These are phyloP conservation scores for Penicillium bialowiezense DNA, from an alignment of 495 filamentous ascomycete species.

Conservation along the genomic window DNA sequence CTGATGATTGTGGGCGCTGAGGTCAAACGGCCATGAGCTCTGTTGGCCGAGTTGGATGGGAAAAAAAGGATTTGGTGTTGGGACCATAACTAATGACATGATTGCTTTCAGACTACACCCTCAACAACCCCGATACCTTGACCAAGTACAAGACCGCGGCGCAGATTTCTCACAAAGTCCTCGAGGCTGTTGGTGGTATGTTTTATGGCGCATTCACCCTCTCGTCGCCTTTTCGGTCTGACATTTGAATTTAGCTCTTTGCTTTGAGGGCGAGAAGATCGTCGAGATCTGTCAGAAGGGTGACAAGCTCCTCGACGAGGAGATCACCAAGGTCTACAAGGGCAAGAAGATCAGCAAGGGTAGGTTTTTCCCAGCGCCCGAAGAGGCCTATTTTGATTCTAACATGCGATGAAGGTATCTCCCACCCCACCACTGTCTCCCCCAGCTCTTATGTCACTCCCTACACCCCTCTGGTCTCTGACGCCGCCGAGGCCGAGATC, in stretches of 20 bases:
- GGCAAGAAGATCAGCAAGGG: conserved; percentile 95
- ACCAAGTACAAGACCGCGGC: conserved; percentile 99
- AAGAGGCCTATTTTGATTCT: conserved; percentile 14
- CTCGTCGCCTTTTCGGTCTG: conserved; percentile 12
- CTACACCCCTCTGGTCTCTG: conserved; percentile 86
- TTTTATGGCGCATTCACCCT: conserved; percentile 5
- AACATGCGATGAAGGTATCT: conserved; percentile 58
- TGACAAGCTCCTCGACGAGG: conserved; percentile 91
- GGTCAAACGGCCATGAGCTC: conserved; percentile 16
- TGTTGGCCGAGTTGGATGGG: not conserved
- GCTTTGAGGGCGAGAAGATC: conserved; percentile 84
- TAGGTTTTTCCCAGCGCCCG: conserved; percentile 29
- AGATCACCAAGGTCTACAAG: conserved; percentile 93
- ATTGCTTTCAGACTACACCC: conserved; percentile 72
- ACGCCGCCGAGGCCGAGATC: conserved; percentile 75
- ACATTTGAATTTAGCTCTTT: conserved; percentile 55
- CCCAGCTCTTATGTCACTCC: conserved; percentile 93
- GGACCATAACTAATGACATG: not conserved
- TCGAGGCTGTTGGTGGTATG: conserved; percentile 74
- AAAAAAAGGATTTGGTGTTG: not conserved
- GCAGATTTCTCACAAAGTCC: conserved; percentile 89
- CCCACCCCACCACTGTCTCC: conserved; percentile 93
- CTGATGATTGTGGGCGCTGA: conserved; percentile 40
- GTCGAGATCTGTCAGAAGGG: conserved; percentile 90
- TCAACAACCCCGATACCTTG: conserved; percentile 94